Evolutionary conservation across 257 asterid species (phyloP), one percentile per base, ranked within the genome.

Genomic region (Ligustrum vulgare): DNA sequence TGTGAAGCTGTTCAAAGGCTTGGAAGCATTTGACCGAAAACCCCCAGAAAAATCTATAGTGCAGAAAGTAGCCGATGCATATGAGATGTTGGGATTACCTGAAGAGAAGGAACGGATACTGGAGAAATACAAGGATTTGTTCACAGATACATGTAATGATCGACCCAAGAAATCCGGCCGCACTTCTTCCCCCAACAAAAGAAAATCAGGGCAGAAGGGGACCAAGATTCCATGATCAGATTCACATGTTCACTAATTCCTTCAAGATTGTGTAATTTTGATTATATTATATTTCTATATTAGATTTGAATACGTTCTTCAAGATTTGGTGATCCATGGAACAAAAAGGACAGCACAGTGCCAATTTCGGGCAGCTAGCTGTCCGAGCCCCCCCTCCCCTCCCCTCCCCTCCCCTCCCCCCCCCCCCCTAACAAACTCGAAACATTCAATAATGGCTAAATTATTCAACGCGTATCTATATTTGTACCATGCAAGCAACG

Each of bases 21-120:
- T 94, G 75, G 98, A 94, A 77, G 79, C 86, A 23, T 90, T 88
- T 70, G 97, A 88, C 60, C 90, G 98, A 6, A 90, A 88, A 72
- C 98, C 97, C 0, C 94, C 90, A 0, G 97, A 88, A 80, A 94
- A 89, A 74, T 86, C 93, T 4, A 82, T 89, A 0, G 94, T 94
- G 80, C 84, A 70, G 83, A 92, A 78, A 76, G 97, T 94, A 34
- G 96, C 96, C 15, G 79, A 92, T 82, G 93, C 97, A 4, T 94
- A 84, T 74, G 97, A 92, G 84, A 37, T 84, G 82, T 78, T 89
- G 60, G 97, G 96, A 13, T 47, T 79, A 60, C 47, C 72, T 31
- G 94, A 89, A 73, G 96, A 92, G 75, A 94, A 92, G 88, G 96
- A 85, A 32, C 72, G 91, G 70, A 67, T 94, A 36, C 18, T 83